phyloP scores from a whole-genome alignment of 345 rosid genomes.

The Eutrema heterophyllum region DNA sequence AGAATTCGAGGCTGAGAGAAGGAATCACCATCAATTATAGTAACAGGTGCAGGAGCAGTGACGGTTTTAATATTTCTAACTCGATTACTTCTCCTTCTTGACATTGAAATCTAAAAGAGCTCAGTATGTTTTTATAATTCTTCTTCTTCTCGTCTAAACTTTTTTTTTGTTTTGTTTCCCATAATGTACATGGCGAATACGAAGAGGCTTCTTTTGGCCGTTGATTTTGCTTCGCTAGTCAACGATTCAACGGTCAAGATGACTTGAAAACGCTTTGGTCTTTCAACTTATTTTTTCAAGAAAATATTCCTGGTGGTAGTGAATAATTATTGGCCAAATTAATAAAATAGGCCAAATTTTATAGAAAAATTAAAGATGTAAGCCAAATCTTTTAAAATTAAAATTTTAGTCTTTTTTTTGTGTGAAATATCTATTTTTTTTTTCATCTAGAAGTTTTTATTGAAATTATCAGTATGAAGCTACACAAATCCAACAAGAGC shows the following conservation, averaged over 20 bases:
- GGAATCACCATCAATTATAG: constrained; percentile 22
- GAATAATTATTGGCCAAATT: too few species aligned
- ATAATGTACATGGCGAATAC: background rate
- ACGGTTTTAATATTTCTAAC: background rate
- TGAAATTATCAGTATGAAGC: too few species aligned
- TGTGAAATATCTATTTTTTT: too few species aligned
- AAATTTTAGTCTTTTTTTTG: too few species aligned
- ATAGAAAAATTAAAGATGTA: too few species aligned
- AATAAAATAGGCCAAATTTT: too few species aligned
- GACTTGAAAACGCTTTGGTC: background rate
- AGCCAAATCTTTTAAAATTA: too few species aligned
- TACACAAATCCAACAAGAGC: too few species aligned
- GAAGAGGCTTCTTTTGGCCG: background rate
- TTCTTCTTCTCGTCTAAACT: background rate
- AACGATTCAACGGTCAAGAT: constrained; percentile 16
- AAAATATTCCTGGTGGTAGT: too few species aligned
- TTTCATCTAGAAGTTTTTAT: too few species aligned
- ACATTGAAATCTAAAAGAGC: constrained; percentile 4
- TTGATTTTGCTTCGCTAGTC: background rate
- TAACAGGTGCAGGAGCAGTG: constrained; percentile 4
- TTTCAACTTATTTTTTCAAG: too few species aligned
- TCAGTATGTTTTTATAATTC: background rate
- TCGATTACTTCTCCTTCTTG: constrained; percentile 34
- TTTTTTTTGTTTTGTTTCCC: background rate
- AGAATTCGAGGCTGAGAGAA: background rate